Evolutionary conservation across 495 filamentous ascomycete genomes (phyloP).

Genomic region (Hypoxylon fuscum): DNA sequence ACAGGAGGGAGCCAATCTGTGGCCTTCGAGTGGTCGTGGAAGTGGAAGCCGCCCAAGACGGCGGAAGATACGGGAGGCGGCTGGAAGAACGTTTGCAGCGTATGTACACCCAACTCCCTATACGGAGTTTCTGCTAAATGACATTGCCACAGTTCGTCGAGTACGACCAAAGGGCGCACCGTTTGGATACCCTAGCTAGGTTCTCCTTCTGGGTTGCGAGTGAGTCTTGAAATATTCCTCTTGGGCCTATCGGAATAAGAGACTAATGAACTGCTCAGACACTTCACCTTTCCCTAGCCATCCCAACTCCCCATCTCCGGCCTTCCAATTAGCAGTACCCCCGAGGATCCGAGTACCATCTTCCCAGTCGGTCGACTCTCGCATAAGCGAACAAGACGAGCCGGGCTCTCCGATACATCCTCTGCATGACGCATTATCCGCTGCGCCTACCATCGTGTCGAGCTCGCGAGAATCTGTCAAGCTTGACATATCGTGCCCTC

Average conservation of each 20-base stretch:
- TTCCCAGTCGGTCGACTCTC: constrained; percentile 79
- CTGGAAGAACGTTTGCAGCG: constrained; percentile 94
- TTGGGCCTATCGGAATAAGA: constrained; percentile 48
- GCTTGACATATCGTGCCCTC: constrained; percentile 85
- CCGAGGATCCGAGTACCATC: constrained; percentile 83
- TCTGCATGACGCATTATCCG: constrained; percentile 52
- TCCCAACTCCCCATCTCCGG: constrained; percentile 69
- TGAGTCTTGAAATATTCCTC: constrained; percentile 45
- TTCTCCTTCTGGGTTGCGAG: constrained; percentile 97
- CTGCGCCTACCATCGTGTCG: constrained; percentile 45
- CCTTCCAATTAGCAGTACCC: constrained; percentile 74
- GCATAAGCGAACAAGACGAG: constrained; percentile 74
- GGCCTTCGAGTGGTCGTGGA: constrained; percentile 95
- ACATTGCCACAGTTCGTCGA: constrained; percentile 75
- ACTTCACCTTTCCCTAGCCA: constrained; percentile 49
- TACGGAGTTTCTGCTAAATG: constrained; percentile 37
- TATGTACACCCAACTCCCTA: constrained; percentile 46
- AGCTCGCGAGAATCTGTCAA: constrained; percentile 68
- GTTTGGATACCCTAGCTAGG: constrained; percentile 83
- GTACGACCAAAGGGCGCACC: constrained; percentile 92
- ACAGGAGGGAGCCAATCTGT: constrained; percentile 84
- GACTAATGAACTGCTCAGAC: constrained; percentile 40
- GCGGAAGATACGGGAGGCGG: constrained; percentile 87
- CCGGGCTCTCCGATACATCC: constrained; percentile 68
- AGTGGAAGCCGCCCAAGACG: constrained; percentile 89